Evolutionary conservation across 768 basidiomycete genomes (phyloP).

Genomic region (Panaeolus cyanescens): DNA sequence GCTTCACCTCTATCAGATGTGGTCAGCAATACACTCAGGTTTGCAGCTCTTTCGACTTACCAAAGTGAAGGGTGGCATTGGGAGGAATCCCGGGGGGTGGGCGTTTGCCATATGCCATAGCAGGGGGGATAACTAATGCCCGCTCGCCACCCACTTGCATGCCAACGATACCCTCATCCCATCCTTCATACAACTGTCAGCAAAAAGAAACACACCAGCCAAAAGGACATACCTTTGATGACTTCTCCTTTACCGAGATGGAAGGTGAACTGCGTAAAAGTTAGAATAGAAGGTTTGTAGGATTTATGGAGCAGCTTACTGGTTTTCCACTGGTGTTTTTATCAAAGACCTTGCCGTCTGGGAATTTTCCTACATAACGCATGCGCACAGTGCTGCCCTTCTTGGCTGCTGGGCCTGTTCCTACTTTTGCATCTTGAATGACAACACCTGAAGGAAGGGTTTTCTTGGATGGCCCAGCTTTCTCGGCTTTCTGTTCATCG

Average conservation of each 20-base stretch:
- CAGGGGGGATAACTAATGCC: constrained; percentile 70
- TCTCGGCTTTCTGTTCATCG: constrained; percentile 27
- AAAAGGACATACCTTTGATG: constrained; percentile 68
- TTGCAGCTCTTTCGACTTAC: constrained; percentile 40
- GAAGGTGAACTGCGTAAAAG: constrained; percentile 62
- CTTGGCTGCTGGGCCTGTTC: constrained; percentile 86
- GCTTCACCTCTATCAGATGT: constrained; percentile 62
- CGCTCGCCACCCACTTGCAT: constrained; percentile 94
- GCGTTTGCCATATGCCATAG: constrained; percentile 73
- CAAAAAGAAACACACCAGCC: background rate
- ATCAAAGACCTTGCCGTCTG: constrained; percentile 77
- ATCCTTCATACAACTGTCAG: constrained; percentile 45
- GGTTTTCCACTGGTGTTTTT: constrained; percentile 84
- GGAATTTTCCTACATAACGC: constrained; percentile 92
- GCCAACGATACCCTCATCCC: constrained; percentile 91
- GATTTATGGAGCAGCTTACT: constrained; percentile 43
- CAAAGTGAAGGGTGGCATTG: constrained; percentile 83
- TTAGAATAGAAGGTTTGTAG: constrained; percentile 5
- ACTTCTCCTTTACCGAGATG: constrained; percentile 86
- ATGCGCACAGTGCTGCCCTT: constrained; percentile 80
- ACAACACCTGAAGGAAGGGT: constrained; percentile 74
- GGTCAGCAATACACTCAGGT: background rate
- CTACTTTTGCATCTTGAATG: constrained; percentile 74
- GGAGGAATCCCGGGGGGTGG: constrained; percentile 63
- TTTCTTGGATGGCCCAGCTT: constrained; percentile 37